Evolutionary conservation across 768 basidiomycete genomes (phyloP).

Genomic region (Hypholoma fasciculare): DNA sequence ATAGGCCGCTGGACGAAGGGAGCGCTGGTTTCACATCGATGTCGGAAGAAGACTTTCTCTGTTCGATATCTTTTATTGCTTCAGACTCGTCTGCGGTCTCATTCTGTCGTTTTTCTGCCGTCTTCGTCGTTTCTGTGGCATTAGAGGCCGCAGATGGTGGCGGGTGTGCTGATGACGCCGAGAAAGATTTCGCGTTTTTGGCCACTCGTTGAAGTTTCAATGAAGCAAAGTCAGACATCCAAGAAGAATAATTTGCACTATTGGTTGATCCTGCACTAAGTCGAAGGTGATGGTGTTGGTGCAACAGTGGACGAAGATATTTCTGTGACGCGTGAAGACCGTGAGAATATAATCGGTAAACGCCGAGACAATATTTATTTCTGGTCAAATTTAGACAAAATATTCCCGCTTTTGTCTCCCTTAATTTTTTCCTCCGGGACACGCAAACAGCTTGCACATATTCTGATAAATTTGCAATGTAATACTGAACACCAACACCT

Average conservation of each 20-base stretch:
- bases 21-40: background rate
- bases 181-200: background rate
- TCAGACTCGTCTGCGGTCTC: background rate
- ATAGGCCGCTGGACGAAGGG: conserved; percentile 3
- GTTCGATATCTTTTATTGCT: too few relatives aligned
- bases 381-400: too few relatives aligned
- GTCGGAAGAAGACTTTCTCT: background rate
- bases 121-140: background rate
- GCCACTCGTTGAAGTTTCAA: conserved; percentile 1
- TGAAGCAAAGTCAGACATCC: conserved; percentile 1
- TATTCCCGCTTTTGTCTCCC: too few relatives aligned
- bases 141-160: background rate
- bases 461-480: background rate
- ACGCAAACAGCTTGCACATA: background rate
- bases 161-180: background rate
- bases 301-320: too few relatives aligned
- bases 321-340: too few relatives aligned
- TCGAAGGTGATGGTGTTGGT: too few relatives aligned
- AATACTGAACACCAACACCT: background rate
- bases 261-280: too few relatives aligned
- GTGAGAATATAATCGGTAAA: too few relatives aligned
- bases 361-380: too few relatives aligned
- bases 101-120: background rate
- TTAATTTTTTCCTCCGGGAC: too few relatives aligned
- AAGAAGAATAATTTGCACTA: background rate